Conservation (phyloP, 257 asterid genomes). For the Ligustrum vulgare region DNA sequence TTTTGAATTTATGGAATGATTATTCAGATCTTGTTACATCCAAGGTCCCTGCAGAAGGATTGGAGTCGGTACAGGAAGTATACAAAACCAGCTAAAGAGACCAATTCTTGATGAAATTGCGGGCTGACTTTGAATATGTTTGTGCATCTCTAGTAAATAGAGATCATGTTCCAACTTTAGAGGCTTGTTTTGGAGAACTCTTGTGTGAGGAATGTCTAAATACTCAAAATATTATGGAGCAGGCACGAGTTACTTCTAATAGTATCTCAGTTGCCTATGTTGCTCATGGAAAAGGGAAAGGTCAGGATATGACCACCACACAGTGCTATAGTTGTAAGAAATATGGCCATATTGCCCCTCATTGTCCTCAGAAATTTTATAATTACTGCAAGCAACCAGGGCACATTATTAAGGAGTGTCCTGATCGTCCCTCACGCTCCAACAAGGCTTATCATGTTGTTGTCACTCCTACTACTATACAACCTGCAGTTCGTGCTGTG, state of each 20-base stretch:
- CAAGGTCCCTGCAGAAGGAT: background rate
- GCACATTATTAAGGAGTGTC: constrained; percentile 5
- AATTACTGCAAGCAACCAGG: background rate
- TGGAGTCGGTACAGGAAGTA: background rate
- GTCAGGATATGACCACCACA: background rate
- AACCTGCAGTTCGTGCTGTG: background rate
- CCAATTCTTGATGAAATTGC: constrained; percentile 12
- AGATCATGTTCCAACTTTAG: constrained; percentile 3
- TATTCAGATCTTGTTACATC: background rate
- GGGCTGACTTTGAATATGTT: background rate
- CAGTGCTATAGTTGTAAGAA: constrained; percentile 11
- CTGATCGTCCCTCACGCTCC: background rate
- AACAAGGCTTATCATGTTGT: background rate
- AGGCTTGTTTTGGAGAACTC: constrained; percentile 10
- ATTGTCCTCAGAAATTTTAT: background rate
- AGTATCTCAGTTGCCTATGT: background rate
- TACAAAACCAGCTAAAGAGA: constrained; percentile 6
- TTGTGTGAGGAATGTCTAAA: background rate
- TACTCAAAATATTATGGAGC: background rate
- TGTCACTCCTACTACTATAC: background rate
- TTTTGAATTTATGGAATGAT: background rate
- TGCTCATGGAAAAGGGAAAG: constrained; percentile 3
- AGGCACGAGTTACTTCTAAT: constrained; percentile 5
- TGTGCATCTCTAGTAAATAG: constrained; percentile 1
- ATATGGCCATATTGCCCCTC: too few species aligned